Evolutionary conservation across 1,139 yeast genomes (phyloP), one percentile per base, ranked within the genome.

Genomic region (Oligophagozyma castellii): DNA sequence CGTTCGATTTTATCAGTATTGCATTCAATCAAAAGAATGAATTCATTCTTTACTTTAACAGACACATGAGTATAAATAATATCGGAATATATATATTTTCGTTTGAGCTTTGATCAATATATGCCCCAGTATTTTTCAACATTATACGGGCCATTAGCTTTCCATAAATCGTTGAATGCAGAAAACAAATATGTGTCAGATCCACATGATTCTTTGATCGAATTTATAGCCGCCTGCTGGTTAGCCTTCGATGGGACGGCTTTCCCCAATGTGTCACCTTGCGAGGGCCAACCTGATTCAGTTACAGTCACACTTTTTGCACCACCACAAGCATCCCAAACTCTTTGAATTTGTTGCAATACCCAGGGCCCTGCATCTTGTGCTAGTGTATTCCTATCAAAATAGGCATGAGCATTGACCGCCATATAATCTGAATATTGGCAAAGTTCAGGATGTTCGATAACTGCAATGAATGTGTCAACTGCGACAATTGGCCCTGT

Each of bases 251-350:
- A 73, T 22, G 89, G 81, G 32, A 76, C 73, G 47, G 83, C 78
- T 35, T 54, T 61, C 51, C 83, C 83, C 44, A 61, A 65, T 30
- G 70, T 56, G 40, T 67, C 58, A 53, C 89, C 89, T 45, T 66
- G 55, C 27, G 77, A 68, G 46, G 89, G 92, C 89, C 89, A 78
- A 31, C 92, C 92, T 31, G 83, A 67, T 59, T 78, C 92, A 28
- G 79, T 70, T 44, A 77, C 70, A 42, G 75, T 55, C 28, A 74
- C 69, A 22, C 53, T 42, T 55, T 77, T 75, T 32, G 55, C 44
- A 43, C 69, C 65, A 44, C 72, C 71, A 64, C 89, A 78, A 27
- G 73, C 73, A 39, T 67, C 55, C 56, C 67, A 63, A 45, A 77
- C 78, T 51, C 70, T 63, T 46, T 72, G 63, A 48, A 78, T 73